Conservation (phyloP, 164 flowering plant species). For the Vitis riparia region DNA sequence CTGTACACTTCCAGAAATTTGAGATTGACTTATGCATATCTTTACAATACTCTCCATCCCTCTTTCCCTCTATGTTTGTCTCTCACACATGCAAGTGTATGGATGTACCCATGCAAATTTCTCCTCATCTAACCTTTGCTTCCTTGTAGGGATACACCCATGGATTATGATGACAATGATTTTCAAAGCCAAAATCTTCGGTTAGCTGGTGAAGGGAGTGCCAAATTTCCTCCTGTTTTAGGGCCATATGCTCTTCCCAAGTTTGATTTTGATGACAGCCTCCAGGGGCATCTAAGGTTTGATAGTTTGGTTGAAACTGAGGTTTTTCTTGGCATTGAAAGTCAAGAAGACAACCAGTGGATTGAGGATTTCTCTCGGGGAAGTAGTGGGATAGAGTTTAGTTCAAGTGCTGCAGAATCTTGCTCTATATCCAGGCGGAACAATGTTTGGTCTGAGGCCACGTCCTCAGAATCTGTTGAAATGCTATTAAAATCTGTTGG, state of each 20-base stretch:
- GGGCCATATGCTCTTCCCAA: constrained; percentile 71
- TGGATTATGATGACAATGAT: constrained; percentile 97
- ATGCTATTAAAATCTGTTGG: constrained; percentile 93
- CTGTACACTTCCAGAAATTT: not conserved
- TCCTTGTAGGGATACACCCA: constrained; percentile 63
- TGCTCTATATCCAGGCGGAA: constrained; percentile 74
- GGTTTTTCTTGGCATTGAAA: constrained; percentile 80
- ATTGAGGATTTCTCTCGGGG: constrained; percentile 81
- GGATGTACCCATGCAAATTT: no score
- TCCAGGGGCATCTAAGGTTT: constrained; percentile 71
- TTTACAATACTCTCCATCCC: not conserved
- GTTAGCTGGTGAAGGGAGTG: constrained; percentile 75
- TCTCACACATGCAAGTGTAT: not conserved
- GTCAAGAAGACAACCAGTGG: constrained; percentile 87
- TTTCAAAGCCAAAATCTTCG: constrained; percentile 75
- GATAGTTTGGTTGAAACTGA: constrained; percentile 86
- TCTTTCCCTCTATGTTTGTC: not conserved
- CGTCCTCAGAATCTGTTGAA: constrained; percentile 97
- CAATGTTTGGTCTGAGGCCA: constrained; percentile 98
- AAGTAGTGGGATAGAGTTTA: constrained; percentile 69
- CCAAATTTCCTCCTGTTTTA: constrained; percentile 60
- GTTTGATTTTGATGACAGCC: constrained; percentile 69
- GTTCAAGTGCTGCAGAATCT: constrained; percentile 69
- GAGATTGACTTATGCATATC: no score
- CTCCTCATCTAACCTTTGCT: not conserved